These are phyloP conservation scores for Aspergillus niger DNA, from an alignment of 2,329 filamentous ascomycete species.

Conservation along the genomic window DNA sequence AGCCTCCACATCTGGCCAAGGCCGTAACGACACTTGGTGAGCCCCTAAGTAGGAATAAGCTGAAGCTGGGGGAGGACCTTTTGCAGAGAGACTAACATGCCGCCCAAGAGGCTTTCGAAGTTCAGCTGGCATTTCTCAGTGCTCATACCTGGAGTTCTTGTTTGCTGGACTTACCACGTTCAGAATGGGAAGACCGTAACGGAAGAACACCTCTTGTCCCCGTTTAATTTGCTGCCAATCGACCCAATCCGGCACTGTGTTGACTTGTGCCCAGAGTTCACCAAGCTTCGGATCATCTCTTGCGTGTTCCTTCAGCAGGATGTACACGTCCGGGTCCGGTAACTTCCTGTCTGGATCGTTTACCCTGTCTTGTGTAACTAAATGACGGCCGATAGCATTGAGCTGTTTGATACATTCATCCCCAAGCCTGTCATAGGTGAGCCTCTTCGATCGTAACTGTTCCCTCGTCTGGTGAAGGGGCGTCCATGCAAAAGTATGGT, in stretches of 20 bases:
- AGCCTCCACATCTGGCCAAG: conserved; percentile 72
- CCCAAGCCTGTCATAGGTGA: conserved; percentile 68
- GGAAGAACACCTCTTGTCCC: conserved; percentile 76
- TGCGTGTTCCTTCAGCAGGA: conserved; percentile 61
- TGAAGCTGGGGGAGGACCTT: background rate
- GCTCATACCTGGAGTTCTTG: background rate
- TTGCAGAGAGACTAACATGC: conserved; percentile 25
- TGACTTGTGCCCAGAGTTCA: conserved; percentile 67
- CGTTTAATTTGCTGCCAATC: conserved; percentile 74
- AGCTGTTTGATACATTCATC: conserved; percentile 66
- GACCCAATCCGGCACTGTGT: conserved; percentile 71
- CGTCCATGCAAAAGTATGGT: conserved; percentile 70
- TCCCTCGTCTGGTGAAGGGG: conserved; percentile 62
- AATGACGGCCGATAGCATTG: conserved; percentile 60
- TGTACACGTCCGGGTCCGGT: conserved; percentile 62
- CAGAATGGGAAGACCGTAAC: conserved; percentile 69
- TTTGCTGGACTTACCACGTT: conserved; percentile 48
- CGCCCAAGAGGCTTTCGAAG: conserved; percentile 35
- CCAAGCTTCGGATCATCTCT: conserved; percentile 57
- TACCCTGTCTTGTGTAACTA: conserved; percentile 4
- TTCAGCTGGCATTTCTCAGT: conserved; percentile 24
- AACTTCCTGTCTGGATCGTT: conserved; percentile 18
- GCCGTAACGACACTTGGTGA: conserved; percentile 74
- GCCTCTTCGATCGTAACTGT: conserved; percentile 62
- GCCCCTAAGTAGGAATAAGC: conserved; percentile 49